These are phyloP conservation scores for Choanephora cucurbitarum DNA, from an alignment of 371 early-diverging fungal species.

Conservation along the genomic window DNA sequence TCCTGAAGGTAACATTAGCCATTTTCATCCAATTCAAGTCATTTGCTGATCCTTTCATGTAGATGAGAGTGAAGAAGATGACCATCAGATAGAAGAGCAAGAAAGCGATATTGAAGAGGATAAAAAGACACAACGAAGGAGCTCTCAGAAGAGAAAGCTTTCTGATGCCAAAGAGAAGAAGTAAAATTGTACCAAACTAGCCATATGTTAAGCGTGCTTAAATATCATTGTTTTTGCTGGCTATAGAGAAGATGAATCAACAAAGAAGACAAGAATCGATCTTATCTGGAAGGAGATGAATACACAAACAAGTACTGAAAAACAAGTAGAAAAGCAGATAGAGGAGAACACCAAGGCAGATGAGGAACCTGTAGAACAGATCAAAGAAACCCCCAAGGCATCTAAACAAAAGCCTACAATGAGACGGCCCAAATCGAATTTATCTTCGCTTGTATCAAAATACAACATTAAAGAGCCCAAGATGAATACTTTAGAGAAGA, in stretches of 20 bases:
- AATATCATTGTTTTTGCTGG: background rate
- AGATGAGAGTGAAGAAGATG: background rate
- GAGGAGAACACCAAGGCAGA: background rate
- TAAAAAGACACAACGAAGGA: background rate
- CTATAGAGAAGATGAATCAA: constrained; percentile 4
- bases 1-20: constrained; percentile 23
- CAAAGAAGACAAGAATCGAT: constrained; percentile 39
- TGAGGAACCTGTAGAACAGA: background rate
- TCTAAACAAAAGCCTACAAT: no score
- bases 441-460: constrained; percentile 59
- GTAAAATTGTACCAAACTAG: background rate
- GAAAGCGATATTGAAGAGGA: background rate
- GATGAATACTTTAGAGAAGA: constrained; percentile 72
- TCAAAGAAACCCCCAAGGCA: constrained; percentile 7
- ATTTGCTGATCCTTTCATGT: background rate
- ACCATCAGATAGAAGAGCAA: background rate
- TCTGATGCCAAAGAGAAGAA: background rate
- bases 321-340: background rate
- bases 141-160: background rate
- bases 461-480: constrained; percentile 69
- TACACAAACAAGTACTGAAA: background rate
- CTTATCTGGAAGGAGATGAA: constrained; percentile 55
- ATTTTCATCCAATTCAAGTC: background rate
- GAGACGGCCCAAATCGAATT: constrained; percentile 46
- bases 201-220: no score